Evolutionary conservation across 2,329 filamentous ascomycete genomes (phyloP).

Genomic region (Alternaria rosae): DNA sequence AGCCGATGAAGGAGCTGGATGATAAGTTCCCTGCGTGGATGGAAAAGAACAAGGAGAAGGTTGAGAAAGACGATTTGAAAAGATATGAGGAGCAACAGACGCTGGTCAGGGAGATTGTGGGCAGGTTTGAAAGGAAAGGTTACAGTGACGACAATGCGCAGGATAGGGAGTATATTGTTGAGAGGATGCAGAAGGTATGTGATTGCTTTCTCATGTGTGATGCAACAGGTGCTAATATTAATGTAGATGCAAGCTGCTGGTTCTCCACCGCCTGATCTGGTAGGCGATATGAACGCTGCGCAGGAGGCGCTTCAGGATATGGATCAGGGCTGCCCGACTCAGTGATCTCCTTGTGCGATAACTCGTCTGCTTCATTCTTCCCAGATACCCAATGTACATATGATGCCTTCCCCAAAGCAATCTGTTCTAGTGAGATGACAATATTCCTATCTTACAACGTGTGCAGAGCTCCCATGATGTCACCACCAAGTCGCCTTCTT

Average conservation of each 20-base stretch:
- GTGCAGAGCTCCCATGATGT: neutral
- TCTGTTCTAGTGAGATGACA: neutral
- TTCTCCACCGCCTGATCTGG: constrained; percentile 86
- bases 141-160: constrained; percentile 83
- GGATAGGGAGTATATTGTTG: constrained; percentile 91
- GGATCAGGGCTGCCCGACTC: constrained; percentile 68
- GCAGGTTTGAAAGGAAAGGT: constrained; percentile 80
- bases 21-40: constrained; percentile 94
- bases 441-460: neutral
- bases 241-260: constrained; percentile 93
- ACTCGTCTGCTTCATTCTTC: constrained; percentile 11
- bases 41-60: constrained; percentile 73
- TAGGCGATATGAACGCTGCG: constrained; percentile 86
- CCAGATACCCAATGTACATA: constrained; percentile 35
- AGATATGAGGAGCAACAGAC: constrained; percentile 82
- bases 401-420: neutral
- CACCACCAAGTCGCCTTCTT: neutral
- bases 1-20: constrained; percentile 97
- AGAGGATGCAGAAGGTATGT: constrained; percentile 92
- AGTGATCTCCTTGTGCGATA: constrained; percentile 52
- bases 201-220: neutral
- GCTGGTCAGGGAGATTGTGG: constrained; percentile 85
- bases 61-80: constrained; percentile 73
- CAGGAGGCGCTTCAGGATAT: constrained; percentile 70
- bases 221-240: neutral